phyloP scores from a whole-genome alignment of 495 filamentous ascomycete genomes.

The Penicillium mononematosum region DNA sequence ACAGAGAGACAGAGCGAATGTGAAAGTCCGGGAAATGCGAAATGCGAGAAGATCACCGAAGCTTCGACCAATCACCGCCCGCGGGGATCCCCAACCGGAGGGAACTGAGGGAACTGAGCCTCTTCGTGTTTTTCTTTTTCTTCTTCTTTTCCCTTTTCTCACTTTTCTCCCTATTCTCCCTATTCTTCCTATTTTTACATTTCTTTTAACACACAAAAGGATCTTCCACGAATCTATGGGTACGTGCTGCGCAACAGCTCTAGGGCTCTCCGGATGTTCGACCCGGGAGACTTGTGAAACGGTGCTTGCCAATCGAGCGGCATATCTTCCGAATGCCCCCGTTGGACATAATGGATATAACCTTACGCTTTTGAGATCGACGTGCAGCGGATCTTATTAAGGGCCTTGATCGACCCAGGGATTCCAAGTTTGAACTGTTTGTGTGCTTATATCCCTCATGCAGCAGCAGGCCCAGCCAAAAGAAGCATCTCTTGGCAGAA shows the following conservation, averaged over 20 bases:
- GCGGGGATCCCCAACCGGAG: conserved; percentile 3
- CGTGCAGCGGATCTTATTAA: conserved; percentile 16
- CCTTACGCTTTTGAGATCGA: conserved; percentile 13
- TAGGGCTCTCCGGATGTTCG: conserved; percentile 31
- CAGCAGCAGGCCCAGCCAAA: conserved; percentile 21
- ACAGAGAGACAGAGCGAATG: conserved; percentile 5
- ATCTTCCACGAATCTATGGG: conserved; percentile 8
- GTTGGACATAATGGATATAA: conserved; percentile 25
- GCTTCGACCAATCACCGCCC: conserved; percentile 24
- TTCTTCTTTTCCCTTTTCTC: neutral
- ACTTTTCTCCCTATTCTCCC: neutral
- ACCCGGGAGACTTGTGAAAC: conserved; percentile 37
- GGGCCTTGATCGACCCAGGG: conserved; percentile 13
- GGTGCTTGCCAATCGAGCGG: conserved; percentile 35
- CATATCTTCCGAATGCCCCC: conserved; percentile 40
- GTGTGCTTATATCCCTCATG: conserved; percentile 22
- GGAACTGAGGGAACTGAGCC: conserved; percentile 9
- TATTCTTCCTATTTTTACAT: neutral
- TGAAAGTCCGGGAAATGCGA: conserved; percentile 2
- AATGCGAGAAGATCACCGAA: conserved; percentile 23
- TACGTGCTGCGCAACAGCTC: neutral
- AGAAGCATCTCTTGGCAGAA: conserved; percentile 11
- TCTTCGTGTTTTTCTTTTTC: neutral
- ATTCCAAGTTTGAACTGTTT: conserved; percentile 19
- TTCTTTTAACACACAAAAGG: neutral